A percentile compares a stretch with the other conserved stretches of the same genome.
phyloP scores from a whole-genome alignment of 345 rosid genomes.

The Tarenaya hassleriana region DNA sequence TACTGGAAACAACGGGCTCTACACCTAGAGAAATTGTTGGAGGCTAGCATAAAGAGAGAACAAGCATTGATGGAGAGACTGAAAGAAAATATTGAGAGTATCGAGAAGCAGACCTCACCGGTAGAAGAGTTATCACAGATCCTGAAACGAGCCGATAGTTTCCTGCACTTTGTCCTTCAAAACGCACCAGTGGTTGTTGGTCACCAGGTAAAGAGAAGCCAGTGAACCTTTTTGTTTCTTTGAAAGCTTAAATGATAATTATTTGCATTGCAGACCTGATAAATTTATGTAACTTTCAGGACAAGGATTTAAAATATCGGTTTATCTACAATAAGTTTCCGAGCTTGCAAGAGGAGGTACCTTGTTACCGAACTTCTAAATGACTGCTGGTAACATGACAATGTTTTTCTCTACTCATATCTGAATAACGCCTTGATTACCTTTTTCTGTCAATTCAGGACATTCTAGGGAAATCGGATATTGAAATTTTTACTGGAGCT shows the following conservation, averaged over 20 bases:
- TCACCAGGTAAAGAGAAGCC: constrained; percentile 55
- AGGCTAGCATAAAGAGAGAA: constrained; percentile 72
- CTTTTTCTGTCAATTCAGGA: constrained; percentile 41
- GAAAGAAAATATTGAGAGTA: constrained; percentile 50
- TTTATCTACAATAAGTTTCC: constrained; percentile 94
- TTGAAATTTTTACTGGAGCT: constrained; percentile 79
- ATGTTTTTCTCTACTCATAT: constrained; percentile 7
- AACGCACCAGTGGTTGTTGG: constrained; percentile 93
- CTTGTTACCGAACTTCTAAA: constrained; percentile 1
- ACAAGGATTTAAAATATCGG: constrained; percentile 77
- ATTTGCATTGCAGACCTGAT: not conserved
- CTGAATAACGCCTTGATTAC: not conserved
- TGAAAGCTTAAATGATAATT: not conserved
- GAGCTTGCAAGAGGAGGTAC: constrained; percentile 72
- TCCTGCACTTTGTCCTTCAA: constrained; percentile 87
- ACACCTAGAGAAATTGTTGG: constrained; percentile 58
- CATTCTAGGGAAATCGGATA: constrained; percentile 80
- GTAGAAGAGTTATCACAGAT: constrained; percentile 82
- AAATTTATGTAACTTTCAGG: constrained; percentile 38
- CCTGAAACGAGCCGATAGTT: constrained; percentile 83
- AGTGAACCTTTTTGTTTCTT: constrained; percentile 7
- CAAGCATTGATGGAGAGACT: constrained; percentile 57
- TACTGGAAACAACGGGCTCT: constrained; percentile 76
- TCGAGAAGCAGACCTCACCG: constrained; percentile 71
- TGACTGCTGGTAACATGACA: not conserved